Conservation (phyloP, 495 filamentous ascomycete genomes). For the Tuber brumale region DNA sequence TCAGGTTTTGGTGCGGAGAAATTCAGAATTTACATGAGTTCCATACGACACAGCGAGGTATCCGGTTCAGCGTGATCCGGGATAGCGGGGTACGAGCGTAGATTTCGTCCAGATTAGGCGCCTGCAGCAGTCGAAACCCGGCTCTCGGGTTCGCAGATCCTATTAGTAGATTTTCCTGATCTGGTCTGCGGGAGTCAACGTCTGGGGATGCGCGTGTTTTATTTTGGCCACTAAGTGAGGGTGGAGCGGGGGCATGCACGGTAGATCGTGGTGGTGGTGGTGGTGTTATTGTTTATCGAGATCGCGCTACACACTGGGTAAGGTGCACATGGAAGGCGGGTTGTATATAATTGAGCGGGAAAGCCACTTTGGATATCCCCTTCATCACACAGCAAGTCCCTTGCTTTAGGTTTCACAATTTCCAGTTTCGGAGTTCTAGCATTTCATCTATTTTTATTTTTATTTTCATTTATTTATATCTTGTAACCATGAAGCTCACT, state of each 20-base stretch:
- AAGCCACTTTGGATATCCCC: background rate
- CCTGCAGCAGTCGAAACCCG: background rate
- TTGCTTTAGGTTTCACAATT: background rate
- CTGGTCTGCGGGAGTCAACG: background rate
- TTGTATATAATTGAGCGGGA: background rate
- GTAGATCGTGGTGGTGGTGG: background rate
- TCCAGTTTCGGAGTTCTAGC: background rate
- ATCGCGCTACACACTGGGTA: background rate
- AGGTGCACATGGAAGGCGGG: background rate
- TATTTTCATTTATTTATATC: background rate
- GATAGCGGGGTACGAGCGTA: too few relatives aligned
- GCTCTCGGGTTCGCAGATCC: background rate
- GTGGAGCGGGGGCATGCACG: background rate
- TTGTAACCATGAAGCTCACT: background rate
- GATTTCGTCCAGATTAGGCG: background rate
- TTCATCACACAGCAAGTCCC: background rate
- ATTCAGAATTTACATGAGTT: too few relatives aligned
- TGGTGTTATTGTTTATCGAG: background rate
- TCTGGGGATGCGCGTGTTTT: background rate
- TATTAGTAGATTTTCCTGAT: background rate
- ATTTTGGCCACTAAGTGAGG: background rate
- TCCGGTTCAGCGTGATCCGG: too few relatives aligned
- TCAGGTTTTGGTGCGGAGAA: too few relatives aligned
- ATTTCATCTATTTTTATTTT: background rate
- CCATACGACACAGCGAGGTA: too few relatives aligned